These are phyloP conservation scores for Pecoramyces ruminantium DNA, from an alignment of 192 early-diverging fungal genomes.

Conservation along the genomic window DNA sequence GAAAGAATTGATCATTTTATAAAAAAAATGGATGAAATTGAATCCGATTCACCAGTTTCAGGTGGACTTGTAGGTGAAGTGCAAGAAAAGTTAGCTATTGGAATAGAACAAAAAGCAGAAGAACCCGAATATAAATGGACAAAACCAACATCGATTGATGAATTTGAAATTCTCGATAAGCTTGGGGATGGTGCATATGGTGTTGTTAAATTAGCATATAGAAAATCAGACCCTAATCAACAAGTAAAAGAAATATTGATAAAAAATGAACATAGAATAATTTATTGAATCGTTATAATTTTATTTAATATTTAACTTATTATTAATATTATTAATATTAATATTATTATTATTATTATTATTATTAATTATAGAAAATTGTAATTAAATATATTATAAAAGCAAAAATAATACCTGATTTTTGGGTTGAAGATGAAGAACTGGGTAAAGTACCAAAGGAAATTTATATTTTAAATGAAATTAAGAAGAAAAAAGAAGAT, in stretches of 20 bases:
- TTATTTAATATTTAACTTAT: conserved; percentile 6
- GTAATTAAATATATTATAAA: conserved; percentile 63
- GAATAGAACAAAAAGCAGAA: neutral
- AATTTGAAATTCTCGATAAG: conserved; percentile 36
- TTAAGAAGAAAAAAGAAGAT: conserved; percentile 13
- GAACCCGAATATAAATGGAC: neutral
- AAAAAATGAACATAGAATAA: no score
- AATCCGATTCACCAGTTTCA: neutral
- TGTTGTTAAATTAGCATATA: conserved; percentile 37
- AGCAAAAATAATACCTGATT: conserved; percentile 41
- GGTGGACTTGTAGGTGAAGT: conserved; percentile 16
- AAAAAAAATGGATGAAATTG: conserved; percentile 4
- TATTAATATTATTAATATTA: conserved; percentile 1
- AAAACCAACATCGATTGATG: conserved; percentile 16
- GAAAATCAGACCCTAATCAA: conserved; percentile 21
- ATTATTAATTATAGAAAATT: conserved; percentile 15
- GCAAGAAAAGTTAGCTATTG: conserved; percentile 4
- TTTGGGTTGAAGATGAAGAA: conserved; percentile 46
- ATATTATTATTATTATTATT: conserved; percentile 1
- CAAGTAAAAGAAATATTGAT: conserved; percentile 2
- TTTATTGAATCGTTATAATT: neutral
- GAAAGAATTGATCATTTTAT: conserved; percentile 2
- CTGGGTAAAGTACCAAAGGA: conserved; percentile 54
- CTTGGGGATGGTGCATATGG: conserved; percentile 62
- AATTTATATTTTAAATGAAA: conserved; percentile 48